Conservation (phyloP, 176 grass and related monocot genomes). For the Zoysia pacifica region DNA sequence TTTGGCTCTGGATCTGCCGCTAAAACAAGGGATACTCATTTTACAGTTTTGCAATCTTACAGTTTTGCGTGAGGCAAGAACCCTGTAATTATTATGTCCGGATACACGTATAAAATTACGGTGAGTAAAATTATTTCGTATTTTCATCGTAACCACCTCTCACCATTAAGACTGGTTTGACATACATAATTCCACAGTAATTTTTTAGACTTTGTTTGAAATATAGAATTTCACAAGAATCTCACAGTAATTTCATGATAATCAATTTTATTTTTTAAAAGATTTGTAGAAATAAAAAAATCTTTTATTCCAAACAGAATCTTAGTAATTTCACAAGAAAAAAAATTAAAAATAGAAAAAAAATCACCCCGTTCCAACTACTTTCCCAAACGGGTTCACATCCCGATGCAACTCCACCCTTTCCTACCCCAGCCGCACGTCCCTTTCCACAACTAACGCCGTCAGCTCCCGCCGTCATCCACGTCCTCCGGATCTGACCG, state of each 20-base stretch:
- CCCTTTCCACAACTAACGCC: slow-evolving; percentile 27
- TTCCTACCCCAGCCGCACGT: too few species aligned
- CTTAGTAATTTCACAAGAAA: too few species aligned
- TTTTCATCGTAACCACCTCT: background rate
- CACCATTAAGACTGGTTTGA: background rate
- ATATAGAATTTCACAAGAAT: too few species aligned
- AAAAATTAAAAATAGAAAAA: too few species aligned
- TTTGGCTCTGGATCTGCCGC: too few species aligned
- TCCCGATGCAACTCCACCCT: slow-evolving; percentile 1
- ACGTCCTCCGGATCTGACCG: background rate
- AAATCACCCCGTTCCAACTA: background rate
- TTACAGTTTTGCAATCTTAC: background rate
- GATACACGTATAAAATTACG: background rate
- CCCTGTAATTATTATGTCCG: background rate
- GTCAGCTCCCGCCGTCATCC: slow-evolving; percentile 31
- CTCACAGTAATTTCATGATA: too few species aligned
- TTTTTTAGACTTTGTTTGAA: too few species aligned
- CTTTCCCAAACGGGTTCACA: slow-evolving; percentile 34
- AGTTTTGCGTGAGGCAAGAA: background rate
- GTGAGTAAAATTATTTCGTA: background rate
- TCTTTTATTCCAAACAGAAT: too few species aligned
- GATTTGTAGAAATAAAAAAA: too few species aligned
- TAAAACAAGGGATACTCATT: too few species aligned
- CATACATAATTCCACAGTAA: too few species aligned
- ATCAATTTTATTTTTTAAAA: too few species aligned